Base-by-base conservation (phyloP, 495 filamentous ascomycete genomes). In the Hyphodiscus hymeniophilus region DNA sequence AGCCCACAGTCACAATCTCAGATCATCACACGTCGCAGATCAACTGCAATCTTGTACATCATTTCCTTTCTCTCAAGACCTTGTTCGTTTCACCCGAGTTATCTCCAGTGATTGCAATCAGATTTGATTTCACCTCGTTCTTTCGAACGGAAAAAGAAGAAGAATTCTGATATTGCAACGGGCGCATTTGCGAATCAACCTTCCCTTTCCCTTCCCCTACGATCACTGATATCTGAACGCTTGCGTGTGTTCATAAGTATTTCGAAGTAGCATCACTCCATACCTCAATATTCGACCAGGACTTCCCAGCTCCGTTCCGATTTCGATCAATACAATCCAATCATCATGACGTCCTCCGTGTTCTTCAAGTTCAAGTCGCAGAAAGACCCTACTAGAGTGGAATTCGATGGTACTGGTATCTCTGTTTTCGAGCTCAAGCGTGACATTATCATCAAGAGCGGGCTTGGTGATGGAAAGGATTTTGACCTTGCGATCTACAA, bases 281-380 rank as follows among this genome's bases (percentile, higher is more conserved):
- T 26, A 24, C 24, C 20, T 34, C 38, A 34, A 13, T 13, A 4
- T 26, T 39, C 32, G 26, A 33, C 20, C 36, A 48, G 13, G 35
- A 38, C 30, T 34, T 7, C 24, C n/a, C 51, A 20, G 13, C 38
- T 30, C 24, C 49, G 28, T 22, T 42, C 39, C 39, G 36, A 46
- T 3, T 34, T 40, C 54, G 52, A 56, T 50, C 42, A 46, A 59
- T 55, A 63, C 60, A 64, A 61, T 46, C 33, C 32, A 50, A 56
- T 69, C n/a, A 83, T 59, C 64, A 98, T 98, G 92, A 76, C 90
- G 68, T 96, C 94, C 47, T 96, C 89, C 53, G 90, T 99, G 64
- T 96, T 95, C 71, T 97, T 95, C 85, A 95, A 94, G 71, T 99
- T 97, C 85, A 97, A 96, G 75, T 96, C 91, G 49, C 87, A 92